These are phyloP conservation scores for Entrophospora sp. DNA, from an alignment of 192 early-diverging fungal genomes.

Conservation along the genomic window DNA sequence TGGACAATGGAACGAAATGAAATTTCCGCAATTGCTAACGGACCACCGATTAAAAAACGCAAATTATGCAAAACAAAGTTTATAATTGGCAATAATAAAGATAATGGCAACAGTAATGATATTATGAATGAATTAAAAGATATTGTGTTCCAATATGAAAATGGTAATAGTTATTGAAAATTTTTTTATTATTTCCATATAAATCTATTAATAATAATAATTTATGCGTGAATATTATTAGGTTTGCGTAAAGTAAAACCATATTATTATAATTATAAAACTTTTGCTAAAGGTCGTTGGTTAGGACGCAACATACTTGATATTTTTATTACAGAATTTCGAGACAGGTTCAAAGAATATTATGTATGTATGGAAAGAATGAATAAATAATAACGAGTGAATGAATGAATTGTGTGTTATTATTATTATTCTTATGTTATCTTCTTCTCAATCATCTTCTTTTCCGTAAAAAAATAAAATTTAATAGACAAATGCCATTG, in stretches of 20 bases:
- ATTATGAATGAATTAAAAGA: too few relatives aligned
- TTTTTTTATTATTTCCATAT: constrained; percentile 28
- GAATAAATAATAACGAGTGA: too few relatives aligned
- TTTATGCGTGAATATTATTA: constrained; percentile 21
- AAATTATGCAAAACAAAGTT: too few relatives aligned
- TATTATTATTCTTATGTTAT: background rate
- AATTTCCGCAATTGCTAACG: too few relatives aligned
- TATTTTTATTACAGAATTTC: constrained; percentile 81
- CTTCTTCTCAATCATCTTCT: background rate
- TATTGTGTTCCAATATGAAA: too few relatives aligned
- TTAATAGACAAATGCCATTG: constrained; percentile 59
- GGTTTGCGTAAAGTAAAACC: constrained; percentile 78
- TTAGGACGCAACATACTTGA: constrained; percentile 63
- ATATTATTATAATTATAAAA: constrained; percentile 73
- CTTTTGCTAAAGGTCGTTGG: constrained; percentile 90
- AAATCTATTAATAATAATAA: constrained; percentile 18
- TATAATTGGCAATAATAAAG: too few relatives aligned
- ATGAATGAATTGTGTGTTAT: constrained; percentile 6
- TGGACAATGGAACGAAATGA: too few relatives aligned
- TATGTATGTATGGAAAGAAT: constrained; percentile 62
- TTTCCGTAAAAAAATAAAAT: background rate
- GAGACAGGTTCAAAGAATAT: constrained; percentile 69
- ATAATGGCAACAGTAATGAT: too few relatives aligned
- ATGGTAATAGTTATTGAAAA: too few relatives aligned
- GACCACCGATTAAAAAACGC: too few relatives aligned